Evolutionary conservation across 352 stramenopile genomes (phyloP), one percentile per base, ranked within the genome.

Genomic region (Globisporangium spiculum): DNA sequence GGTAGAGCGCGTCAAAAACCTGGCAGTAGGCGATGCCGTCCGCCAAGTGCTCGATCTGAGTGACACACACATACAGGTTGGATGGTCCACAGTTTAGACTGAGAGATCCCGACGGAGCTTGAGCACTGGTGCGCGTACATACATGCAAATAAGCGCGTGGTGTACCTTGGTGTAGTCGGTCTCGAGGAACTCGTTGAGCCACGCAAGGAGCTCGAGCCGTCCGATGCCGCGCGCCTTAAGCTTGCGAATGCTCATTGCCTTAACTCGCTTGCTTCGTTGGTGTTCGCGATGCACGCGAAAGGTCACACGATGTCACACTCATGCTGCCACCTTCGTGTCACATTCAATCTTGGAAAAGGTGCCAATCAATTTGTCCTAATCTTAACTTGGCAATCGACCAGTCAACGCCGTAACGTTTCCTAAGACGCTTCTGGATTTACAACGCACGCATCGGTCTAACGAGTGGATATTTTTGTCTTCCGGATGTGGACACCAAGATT

Each of bases 11-110:
- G 54, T 91, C 83, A 58, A 93, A 87, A 24, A 92, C 74, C 48
- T 92, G 84, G 59, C 86, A 93, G 61, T 93, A 93, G 30, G 82
- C 86, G 60, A 93, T 91, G 18, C 86, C 86, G 65, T 93, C 86
- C 0, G 86, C 86, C 26, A 93, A 73, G 52, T 93, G 83, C 63
- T 93, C 86, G 63, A 93, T 87, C 81, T 67, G 20, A 30, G 6
- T 32, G 30, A 32, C 30, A 32, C 30, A 32, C 4, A 32, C 30
- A 44, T 4, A 20, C 61, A 48, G 18, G 20, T 36, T 10, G 12
- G 4, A 58, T 16, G 30, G 3, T 38, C 0, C 14, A 36, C 6
- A 36, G 7, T 12, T 18, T 9, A 12, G 24, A 24, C 16, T 60
- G 12, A 60, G n/a, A 26, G 16, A 26, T 22, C 41, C 16, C 6